Base-by-base conservation (phyloP, 257 asterid genomes). In the Cynanchum wilfordii region DNA sequence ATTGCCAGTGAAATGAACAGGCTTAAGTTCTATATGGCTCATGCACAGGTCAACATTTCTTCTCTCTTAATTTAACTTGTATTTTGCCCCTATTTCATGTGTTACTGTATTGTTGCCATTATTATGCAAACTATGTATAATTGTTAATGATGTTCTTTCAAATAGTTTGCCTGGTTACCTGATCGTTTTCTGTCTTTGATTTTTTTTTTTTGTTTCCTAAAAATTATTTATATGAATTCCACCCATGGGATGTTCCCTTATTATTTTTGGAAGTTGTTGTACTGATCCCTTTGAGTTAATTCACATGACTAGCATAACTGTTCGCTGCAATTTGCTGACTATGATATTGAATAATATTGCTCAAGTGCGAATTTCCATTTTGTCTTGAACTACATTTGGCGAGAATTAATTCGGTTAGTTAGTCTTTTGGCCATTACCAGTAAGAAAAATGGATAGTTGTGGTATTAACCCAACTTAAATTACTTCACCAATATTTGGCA, bases 1-100 rank as follows among this genome's bases (percentile, higher is more conserved):
- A 90, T 95, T 69, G 98, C 98, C 56, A 92, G 97, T 68, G 99
- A 95, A 86, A 92, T 95, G 99, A 95, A 92, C 80, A 80, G 97
- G 75, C 88, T 95, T 22, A 95, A 92, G 86, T 95, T 95, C 83
- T 92, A 92, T 60, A 87, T 88, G 68, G 71, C 87, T 81, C 97
- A 88, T 84, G 87, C 96, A 25, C 86, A 92, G 98, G 97, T 92
- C 88, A 81, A 75, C 47, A 17, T 17, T 76, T 76, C 75, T 78
- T 66, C 74, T 81, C 80, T 47, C 60, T 71, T 7, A 62, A 55
- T 24, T 66, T 62, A 64, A 33, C 44, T 47, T 12, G 38, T 29
- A 36, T 2, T 47, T 45, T 44, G 29, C 24, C 19, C 5, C 49
- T 16, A 17, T 0, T 16, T 45, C 65, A 57, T 72, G n/a, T 19